Evolutionary conservation across 805 yeast species (phyloP), one percentile per base, ranked within the genome.

Genomic region (Cyberlindnera subsufficiens): DNA sequence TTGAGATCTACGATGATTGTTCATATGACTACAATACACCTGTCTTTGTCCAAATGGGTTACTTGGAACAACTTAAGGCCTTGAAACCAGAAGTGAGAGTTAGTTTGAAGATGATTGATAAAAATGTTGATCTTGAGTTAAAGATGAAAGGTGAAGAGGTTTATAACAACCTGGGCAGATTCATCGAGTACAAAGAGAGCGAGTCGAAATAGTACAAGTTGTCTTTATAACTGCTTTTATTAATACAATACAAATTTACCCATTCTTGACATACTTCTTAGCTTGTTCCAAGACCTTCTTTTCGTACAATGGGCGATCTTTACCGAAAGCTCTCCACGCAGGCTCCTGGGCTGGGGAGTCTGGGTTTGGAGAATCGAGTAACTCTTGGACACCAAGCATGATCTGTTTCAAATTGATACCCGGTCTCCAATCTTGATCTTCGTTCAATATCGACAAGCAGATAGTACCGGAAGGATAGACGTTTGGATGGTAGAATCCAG

Each of bases 361-460:
- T 18, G 96, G 95, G 60, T 93, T 93, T 31, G 99, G 99, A 31
- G 80, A 75, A 56, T 85, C 86, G 47, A 93, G 70, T 42, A 93
- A 72, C 62, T 90, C 96, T 64, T 93, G 99, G 40, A 93, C 80
- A 5, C 99, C 99, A 47, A 89, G 68, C 2, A 85, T 82, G 45
- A 93, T 83, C 60, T 91, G 96, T 59, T 87, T 89, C 52, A 91
- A 66, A 14, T 96, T 86, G 52, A 91, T 85, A 8, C 96, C 96
- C 1, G 99, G 99, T 58, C 96, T 78, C 99, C 99, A 93, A 63
- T 88, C 98, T 64, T 90, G 95, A 37, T 83, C 89, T 62, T 93
- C 99, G 63, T 93, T 93, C 59, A 93, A 71, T 42, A 93, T 90
- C 41, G 95, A 82, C 37, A 93, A 74, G 66, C 99, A 93, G 31